Evolutionary conservation across 2,329 filamentous ascomycete genomes (phyloP).

Genomic region (Aspergillus tanneri): DNA sequence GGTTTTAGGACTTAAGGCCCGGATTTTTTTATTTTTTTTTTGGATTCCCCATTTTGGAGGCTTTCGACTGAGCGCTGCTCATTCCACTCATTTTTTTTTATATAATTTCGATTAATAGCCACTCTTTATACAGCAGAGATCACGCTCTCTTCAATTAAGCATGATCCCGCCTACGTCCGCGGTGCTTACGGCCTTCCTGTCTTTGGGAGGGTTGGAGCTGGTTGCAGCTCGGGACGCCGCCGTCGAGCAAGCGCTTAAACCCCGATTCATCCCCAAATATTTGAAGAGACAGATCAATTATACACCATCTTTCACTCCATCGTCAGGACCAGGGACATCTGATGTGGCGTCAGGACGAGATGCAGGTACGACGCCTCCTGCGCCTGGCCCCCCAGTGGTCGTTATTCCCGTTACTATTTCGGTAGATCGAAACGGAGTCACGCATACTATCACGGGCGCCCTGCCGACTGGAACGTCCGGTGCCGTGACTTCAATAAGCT

Average conservation of each 20-base stretch:
- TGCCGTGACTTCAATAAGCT: slow-evolving; percentile 15
- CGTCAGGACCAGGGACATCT: slow-evolving; percentile 7
- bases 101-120: slow-evolving; percentile 6
- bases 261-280: slow-evolving; percentile 36
- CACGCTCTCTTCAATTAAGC: slow-evolving; percentile 16
- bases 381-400: slow-evolving; percentile 15
- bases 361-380: slow-evolving; percentile 1
- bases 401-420: slow-evolving; percentile 23
- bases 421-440: slow-evolving; percentile 23
- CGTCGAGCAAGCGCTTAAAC: slow-evolving; percentile 29
- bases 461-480: slow-evolving; percentile 11
- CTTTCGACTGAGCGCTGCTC: slow-evolving; percentile 22
- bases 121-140: slow-evolving; percentile 5
- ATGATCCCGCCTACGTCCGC: slow-evolving; percentile 34
- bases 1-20: slow-evolving; percentile 10
- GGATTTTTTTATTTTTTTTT: slow-evolving; percentile 11
- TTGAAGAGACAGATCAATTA: slow-evolving; percentile 29
- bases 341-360: not conserved
- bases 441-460: slow-evolving; percentile 24
- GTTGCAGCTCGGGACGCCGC: slow-evolving; percentile 31
- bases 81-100: slow-evolving; percentile 22
- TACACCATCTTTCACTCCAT: slow-evolving; percentile 1
- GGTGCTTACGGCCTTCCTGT: slow-evolving; percentile 34
- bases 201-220: slow-evolving; percentile 35
- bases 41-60: slow-evolving; percentile 8